These are phyloP conservation scores for Corylus americana DNA, from an alignment of 306 rosid genomes.

Conservation along the genomic window DNA sequence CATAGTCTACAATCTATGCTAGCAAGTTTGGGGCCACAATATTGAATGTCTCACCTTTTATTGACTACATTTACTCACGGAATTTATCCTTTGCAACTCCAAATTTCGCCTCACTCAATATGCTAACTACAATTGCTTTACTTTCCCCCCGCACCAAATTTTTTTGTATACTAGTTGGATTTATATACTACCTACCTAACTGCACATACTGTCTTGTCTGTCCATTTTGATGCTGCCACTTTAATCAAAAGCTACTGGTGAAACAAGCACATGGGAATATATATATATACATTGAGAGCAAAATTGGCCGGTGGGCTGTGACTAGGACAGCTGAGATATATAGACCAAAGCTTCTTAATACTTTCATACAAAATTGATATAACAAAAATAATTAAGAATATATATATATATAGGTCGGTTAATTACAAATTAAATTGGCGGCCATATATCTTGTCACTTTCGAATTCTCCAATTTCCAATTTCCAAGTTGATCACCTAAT, in stretches of 20 bases:
- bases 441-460: not conserved
- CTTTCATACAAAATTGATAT: no score
- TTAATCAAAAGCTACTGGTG: not conserved
- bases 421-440: conserved; percentile 1
- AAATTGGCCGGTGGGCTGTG: conserved; percentile 6
- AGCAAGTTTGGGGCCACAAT: no score
- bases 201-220: not conserved
- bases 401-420: conserved; percentile 12
- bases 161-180: not conserved
- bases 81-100: no score
- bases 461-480: not conserved
- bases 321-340: not conserved
- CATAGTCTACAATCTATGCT: no score
- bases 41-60: no score
- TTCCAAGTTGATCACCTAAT: conserved; percentile 4
- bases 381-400: no score
- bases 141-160: not conserved
- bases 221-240: not conserved
- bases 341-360: no score
- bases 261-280: not conserved
- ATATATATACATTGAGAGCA: not conserved
- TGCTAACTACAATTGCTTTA: no score
- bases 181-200: not conserved
- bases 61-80: no score
- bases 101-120: no score